Base-by-base conservation (phyloP, 352 stramenopile species). In the Globisporangium megalacanthum region DNA sequence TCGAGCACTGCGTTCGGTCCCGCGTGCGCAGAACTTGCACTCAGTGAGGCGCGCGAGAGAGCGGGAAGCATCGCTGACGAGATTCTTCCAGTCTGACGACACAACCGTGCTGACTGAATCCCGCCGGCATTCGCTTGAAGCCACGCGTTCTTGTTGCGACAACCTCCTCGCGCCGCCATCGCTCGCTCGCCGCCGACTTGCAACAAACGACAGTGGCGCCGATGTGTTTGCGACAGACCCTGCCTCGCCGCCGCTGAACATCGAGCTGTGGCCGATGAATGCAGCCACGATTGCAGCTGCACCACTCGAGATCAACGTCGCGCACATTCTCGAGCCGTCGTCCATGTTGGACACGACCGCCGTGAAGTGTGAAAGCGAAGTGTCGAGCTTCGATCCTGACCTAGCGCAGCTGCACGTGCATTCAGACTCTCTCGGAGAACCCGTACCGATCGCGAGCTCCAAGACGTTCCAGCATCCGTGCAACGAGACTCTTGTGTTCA, bases 401-500 rank as follows among this genome's bases (percentile, higher is more conserved):
- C 5, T n/a, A 20, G 22, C 52, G 3, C 14, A 53, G 6, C 48
- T 22, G 17, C 15, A 19, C 19, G 14, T 61, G 0, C 11, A 52
- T 19, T 22, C 33, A 4, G n/a, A 25, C 5, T 60, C 60, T 14
- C 29, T 39, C 6, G 33, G 39, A 1, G 17, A 49, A 14, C 44
- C 9, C 8, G 10, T 61, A 9, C 20, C 25, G 17, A 58, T 56
- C 17, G 11, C 35, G 29, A 56, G 41, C 39, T 13, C n/a, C 9
- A 33, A 50, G 48, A 41, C 31, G n/a, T 10, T 65, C 14, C 33
- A 19, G 2, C 60, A 65, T 14, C 4, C 29, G 4, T 65, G 60
- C 48, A 58, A 52, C 9, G 31, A 61, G 11, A 3, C 47, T 6
- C 20, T 65, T 25, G 15, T n/a, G 17, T 35, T 65, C 11, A 25